Evolutionary conservation across 2,329 filamentous ascomycete genomes (phyloP), one percentile per base, ranked within the genome.

Genomic region (Sarocladium strictum): DNA sequence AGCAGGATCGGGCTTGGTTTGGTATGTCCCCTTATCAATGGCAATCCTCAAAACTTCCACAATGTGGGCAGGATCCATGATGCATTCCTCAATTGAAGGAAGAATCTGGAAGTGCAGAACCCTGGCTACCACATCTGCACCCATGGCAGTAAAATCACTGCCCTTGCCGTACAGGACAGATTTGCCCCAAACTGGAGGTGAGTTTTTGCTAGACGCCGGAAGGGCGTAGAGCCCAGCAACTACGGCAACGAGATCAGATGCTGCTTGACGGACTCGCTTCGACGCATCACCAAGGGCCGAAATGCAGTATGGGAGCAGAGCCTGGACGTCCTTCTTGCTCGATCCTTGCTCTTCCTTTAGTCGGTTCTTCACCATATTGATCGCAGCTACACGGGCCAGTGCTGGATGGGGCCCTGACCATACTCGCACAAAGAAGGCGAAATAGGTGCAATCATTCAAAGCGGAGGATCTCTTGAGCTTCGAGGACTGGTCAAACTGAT

Each of bases 41-140:
- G 65, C 62, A 5, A 65, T 61, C 45, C 72, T 71, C 4, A 96
- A 67, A 2, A 85, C 78, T 19, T 81, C 80, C 24, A 79, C 73
- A 43, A 96, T 77, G 57, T 94, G 85, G 26, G 79, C 81, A 3
- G 83, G 74, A 64, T 97, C 91, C 60, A 97, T 81, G 3, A 93
- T 78, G 63, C 87, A 95, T 69, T 97, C 94, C 69, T 97, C 92
- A 10, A 96, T 72, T 2, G 80, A 81, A 0, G 89, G 89, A 19
- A 90, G 68, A n/a, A 97, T 70, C 35, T 87, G 76, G 74, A 75
- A 80, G 82, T 45, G 79, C 73, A 15, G 86, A 67, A 33, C 77
- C 69, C 26, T 71, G 6, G 57, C 55, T 2, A 53, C 55, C 11
- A 55, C 38, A 23, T 57, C 57, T 12, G 57, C 35, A n/a, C 49